Evolutionary conservation across 169 alveolate species (phyloP).

Genomic region (Fabrea salina): DNA sequence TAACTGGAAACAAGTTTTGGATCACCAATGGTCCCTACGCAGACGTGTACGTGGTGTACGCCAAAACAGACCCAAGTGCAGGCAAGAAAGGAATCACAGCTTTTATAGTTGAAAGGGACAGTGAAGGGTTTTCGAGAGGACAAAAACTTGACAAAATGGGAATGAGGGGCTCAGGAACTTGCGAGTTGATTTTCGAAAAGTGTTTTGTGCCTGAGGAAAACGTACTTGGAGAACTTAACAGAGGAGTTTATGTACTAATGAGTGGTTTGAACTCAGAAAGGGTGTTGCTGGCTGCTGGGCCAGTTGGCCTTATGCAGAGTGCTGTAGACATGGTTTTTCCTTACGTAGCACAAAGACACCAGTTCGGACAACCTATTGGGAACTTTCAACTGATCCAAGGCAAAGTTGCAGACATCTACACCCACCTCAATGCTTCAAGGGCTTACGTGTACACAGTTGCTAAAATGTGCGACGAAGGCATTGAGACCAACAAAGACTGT

Average conservation of each 20-base stretch:
- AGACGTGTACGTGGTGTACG: conserved; percentile 80
- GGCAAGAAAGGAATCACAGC: conserved; percentile 74
- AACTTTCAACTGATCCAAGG: conserved; percentile 76
- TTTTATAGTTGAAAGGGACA: conserved; percentile 70
- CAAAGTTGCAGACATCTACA: conserved; percentile 81
- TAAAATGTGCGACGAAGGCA: conserved; percentile 54
- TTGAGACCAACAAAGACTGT: conserved; percentile 61
- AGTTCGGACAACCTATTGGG: conserved; percentile 71
- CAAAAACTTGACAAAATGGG: conserved; percentile 82
- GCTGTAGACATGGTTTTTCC: conserved; percentile 65
- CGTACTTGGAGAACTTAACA: conserved; percentile 59
- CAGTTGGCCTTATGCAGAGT: conserved; percentile 84
- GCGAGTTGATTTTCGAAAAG: conserved; percentile 79
- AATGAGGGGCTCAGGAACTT: conserved; percentile 83
- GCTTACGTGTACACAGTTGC: conserved; percentile 64
- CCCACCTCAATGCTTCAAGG: conserved; percentile 59
- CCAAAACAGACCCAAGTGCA: conserved; percentile 72
- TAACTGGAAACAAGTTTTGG: conserved; percentile 84
- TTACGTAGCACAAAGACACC: conserved; percentile 66
- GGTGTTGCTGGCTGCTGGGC: conserved; percentile 81
- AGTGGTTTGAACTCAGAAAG: conserved; percentile 84
- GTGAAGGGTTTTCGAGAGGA: conserved; percentile 72
- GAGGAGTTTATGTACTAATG: conserved; percentile 82
- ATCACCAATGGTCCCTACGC: conserved; percentile 87
- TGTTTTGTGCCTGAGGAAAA: conserved; percentile 75